Conservation (phyloP, 768 basidiomycete genomes). For the Boletellus sp. region DNA sequence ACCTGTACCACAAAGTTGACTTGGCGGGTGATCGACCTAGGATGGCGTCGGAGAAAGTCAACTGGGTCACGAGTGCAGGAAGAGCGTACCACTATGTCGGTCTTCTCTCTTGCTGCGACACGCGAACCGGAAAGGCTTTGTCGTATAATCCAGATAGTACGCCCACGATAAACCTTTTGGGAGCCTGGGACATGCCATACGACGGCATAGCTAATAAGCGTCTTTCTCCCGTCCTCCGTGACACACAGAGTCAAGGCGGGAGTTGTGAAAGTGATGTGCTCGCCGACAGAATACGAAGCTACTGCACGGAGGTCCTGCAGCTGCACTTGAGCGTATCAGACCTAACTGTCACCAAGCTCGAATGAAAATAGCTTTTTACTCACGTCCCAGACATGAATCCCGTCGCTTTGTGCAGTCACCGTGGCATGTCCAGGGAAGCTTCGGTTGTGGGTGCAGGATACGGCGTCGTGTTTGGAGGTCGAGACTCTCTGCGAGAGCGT, state of each 20-base stretch:
- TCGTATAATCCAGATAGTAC: constrained; percentile 61
- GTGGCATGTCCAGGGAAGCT: constrained; percentile 56
- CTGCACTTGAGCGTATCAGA: constrained; percentile 34
- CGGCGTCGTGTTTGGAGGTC: constrained; percentile 4
- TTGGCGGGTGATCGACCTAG: constrained; percentile 44
- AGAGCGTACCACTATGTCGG: constrained; percentile 41
- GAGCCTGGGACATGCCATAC: constrained; percentile 48
- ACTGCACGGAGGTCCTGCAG: constrained; percentile 61
- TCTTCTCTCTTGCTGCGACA: constrained; percentile 37
- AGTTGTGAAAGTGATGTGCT: constrained; percentile 58
- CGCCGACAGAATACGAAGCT: constrained; percentile 65
- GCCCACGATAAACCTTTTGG: constrained; percentile 35
- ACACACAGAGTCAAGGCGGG: constrained; percentile 47
- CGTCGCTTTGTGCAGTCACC: constrained; percentile 67
- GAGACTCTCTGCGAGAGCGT: constrained; percentile 7
- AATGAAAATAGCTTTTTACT: constrained; percentile 21
- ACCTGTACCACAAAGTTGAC: constrained; percentile 35
- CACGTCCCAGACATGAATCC: constrained; percentile 73
- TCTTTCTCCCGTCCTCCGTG: constrained; percentile 30
- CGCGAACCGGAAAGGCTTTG: constrained; percentile 43
- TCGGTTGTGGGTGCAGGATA: constrained; percentile 18
- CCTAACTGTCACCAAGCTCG: background rate
- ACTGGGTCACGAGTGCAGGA: constrained; percentile 1
- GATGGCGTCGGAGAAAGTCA: constrained; percentile 9
- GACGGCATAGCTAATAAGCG: constrained; percentile 54